phyloP scores from a whole-genome alignment of 331 rosid species.

The Rosa hybrid region DNA sequence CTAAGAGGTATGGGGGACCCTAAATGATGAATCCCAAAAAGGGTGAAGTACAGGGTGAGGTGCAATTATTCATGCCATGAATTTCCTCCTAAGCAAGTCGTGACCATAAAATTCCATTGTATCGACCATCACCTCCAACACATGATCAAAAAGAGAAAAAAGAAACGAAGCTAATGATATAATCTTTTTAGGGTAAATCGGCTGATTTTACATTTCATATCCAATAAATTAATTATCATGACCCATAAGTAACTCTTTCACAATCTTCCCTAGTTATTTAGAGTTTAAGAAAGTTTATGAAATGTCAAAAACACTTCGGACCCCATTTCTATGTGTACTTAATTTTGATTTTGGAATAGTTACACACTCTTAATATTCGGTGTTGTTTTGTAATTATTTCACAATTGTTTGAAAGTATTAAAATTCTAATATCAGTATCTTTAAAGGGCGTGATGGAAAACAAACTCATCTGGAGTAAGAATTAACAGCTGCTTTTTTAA shows the following conservation, averaged over 20 bases:
- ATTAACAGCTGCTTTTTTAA: conserved; percentile 14
- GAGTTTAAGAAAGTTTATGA: no score
- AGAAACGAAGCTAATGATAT: neutral
- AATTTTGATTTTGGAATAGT: no score
- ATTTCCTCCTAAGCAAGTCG: conserved; percentile 50
- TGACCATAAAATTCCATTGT: conserved; percentile 8
- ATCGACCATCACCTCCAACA: neutral
- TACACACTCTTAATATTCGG: no score
- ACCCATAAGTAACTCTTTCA: neutral
- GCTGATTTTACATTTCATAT: neutral
- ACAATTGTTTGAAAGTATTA: no score
- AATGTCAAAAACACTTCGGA: no score
- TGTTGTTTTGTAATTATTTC: neutral
- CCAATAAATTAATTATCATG: neutral
- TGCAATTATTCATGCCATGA: conserved; percentile 69
- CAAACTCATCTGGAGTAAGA: neutral
- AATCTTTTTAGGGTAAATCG: neutral
- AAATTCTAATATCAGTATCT: neutral
- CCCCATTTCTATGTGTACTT: no score
- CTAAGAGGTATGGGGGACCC: conserved; percentile 37
- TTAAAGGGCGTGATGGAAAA: neutral
- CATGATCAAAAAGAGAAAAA: neutral
- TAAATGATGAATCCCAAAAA: conserved; percentile 54
- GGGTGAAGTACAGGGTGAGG: conserved; percentile 50
- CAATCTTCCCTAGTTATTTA: no score